Base-by-base conservation (phyloP, 1,284 basidiomycete species). In the Exobasidium cylindrosporum region DNA sequence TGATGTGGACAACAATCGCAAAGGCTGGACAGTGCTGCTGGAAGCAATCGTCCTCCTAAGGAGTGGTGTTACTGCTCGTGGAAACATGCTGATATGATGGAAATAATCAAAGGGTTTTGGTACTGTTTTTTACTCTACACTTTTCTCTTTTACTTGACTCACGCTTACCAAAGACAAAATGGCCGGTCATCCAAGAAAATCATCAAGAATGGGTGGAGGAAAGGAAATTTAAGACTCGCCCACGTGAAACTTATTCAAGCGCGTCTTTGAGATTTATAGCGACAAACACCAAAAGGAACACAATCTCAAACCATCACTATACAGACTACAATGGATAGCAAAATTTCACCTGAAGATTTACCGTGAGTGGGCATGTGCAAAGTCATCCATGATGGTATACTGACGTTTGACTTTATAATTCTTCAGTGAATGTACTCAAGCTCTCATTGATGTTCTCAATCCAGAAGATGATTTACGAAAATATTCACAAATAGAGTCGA, bases 391-490 rank as follows among this genome's bases (percentile, higher is more conserved):
- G 35, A 43, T 43, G 10, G 10, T n/a, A n/a, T 10, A 43, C 10
- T n/a, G n/a, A 10, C 35, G n/a, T 10, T 10, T 10, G n/a, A 43
- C 35, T 10, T 43, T 43, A 43, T 10, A 43, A 10, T 24, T 6
- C 47, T 28, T 13, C 47, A 50, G 47, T 28, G 47, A 50, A 14
- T 50, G 47, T 26, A 50, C 47, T 13, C 47, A 26, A 24, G 47
- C 47, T 23, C 13, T 50, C n/a, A 21, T 50, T 26, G 47, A 50
- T 24, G 47, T 50, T 14, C 26, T 50, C 13, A 24, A 50, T 50
- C 47, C 47, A 28, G 47, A 50, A 50, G 47, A 50, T 13, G 47
- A 50, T 50, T 28, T 50, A 24, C n/a, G 26, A 50, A 4, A 21
- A 13, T 50, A 50, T 28, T 14, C 47, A 13, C n/a, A 28, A 24